Evolutionary conservation across 2,329 filamentous ascomycete genomes (phyloP).

Genomic region (Didymella exigua): DNA sequence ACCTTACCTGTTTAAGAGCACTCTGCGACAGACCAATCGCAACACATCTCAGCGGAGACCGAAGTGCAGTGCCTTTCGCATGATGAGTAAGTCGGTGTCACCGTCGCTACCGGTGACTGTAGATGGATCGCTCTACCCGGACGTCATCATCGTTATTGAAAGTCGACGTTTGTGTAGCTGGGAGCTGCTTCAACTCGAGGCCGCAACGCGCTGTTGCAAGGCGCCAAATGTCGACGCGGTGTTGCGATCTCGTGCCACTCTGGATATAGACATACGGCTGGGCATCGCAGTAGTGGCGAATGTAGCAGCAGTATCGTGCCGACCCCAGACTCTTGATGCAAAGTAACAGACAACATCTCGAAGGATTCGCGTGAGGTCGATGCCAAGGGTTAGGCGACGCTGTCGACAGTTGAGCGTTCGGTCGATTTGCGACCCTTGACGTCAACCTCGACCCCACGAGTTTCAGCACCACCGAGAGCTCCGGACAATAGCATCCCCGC

Average conservation of each 20-base stretch:
- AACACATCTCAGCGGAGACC: not conserved
- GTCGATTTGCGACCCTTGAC: constrained; percentile 13
- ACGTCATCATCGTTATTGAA: not conserved
- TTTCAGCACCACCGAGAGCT: constrained; percentile 21
- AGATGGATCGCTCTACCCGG: not conserved
- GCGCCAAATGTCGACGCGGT: not conserved
- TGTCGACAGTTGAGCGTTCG: not conserved
- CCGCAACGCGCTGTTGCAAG: not conserved
- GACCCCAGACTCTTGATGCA: not conserved
- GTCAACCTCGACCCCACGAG: constrained; percentile 16
- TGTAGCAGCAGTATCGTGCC: not conserved
- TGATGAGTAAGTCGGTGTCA: not conserved
- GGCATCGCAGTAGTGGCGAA: not conserved
- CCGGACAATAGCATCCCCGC: constrained; percentile 7
- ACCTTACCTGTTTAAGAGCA: constrained; percentile 3
- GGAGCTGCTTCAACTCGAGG: not conserved
- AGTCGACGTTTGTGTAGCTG: not conserved
- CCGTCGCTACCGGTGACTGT: not conserved
- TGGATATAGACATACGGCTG: not conserved
- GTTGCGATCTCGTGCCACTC: not conserved
- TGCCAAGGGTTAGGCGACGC: constrained; percentile 11
- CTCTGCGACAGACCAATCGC: constrained; percentile 14
- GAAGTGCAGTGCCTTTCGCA: not conserved
- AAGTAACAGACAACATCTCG: not conserved
- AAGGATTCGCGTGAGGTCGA: not conserved